phyloP scores from a whole-genome alignment of 768 basidiomycete species.

The Tricholoma terreum region DNA sequence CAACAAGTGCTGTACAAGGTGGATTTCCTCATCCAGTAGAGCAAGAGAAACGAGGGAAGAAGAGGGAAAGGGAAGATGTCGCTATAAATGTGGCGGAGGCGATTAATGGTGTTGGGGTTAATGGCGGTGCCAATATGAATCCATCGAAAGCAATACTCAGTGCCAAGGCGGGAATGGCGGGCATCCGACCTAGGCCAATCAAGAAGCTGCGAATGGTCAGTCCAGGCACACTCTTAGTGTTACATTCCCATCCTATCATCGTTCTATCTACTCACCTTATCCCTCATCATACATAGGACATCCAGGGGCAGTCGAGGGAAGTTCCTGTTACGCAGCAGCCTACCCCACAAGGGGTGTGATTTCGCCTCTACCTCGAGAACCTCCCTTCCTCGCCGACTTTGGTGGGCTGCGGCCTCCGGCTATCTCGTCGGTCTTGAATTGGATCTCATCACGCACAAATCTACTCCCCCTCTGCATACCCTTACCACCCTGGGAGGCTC shows the following conservation, averaged over 20 bases:
- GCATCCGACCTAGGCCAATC: conserved; percentile 60
- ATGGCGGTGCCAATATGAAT: conserved; percentile 17
- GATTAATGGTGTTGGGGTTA: conserved; percentile 27
- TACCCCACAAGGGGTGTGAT: conserved; percentile 8
- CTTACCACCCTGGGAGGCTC: not conserved
- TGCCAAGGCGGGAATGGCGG: conserved; percentile 56
- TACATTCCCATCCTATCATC: conserved; percentile 5
- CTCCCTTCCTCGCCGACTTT: not conserved
- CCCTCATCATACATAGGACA: not conserved
- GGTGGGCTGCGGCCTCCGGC: not conserved
- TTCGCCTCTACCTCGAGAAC: not conserved
- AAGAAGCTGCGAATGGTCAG: conserved; percentile 78
- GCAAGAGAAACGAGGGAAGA: conserved; percentile 34
- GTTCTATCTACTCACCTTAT: not conserved
- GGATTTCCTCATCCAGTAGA: conserved; percentile 8
- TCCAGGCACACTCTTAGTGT: conserved; percentile 8
- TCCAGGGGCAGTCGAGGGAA: conserved; percentile 9
- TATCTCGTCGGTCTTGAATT: not conserved
- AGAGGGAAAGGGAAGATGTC: conserved; percentile 40
- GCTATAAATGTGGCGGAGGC: conserved; percentile 3
- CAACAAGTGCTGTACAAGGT: conserved; percentile 30
- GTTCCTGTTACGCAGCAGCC: conserved; percentile 8
- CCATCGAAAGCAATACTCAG: conserved; percentile 38
- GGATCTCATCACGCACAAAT: not conserved
- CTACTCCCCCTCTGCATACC: not conserved